Evolutionary conservation across 2,329 filamentous ascomycete species (phyloP), one percentile per base, ranked within the genome.

Genomic region (Alternaria brassicicola): DNA sequence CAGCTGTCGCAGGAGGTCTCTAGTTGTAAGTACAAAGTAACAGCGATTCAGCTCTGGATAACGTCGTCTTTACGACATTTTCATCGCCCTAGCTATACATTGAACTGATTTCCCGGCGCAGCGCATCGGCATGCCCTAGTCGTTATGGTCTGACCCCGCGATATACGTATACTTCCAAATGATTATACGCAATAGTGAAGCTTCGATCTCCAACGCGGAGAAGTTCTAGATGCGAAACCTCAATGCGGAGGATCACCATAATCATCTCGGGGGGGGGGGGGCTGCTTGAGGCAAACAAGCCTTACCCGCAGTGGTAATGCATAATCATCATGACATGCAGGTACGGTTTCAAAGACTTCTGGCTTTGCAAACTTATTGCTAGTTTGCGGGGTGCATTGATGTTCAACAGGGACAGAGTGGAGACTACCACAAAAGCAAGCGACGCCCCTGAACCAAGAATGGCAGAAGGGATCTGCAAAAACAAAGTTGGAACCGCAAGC

Each of bases 301-400:
- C 43, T 5, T 47, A 33, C 43, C 43, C 30, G 43, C 28, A 23
- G 30, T 33, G 43, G 19, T 15, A 19, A 47, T 25, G 43, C 43
- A 47, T 25, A 25, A 13, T 23, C 43, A 47, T 10, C 13, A 33
- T 23, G 6, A n/a, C 6, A 47, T 33, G 28, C 19, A 47, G 43
- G 43, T 47, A 47, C 43, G 30, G 30, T 47, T 47, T 47, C 43
- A 47, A n/a, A 25, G 28, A n/a, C 43, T n/a, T 33, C 43, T 47
- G 35, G 30, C 28, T 35, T n/a, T 33, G 19, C 19, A 15, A 13
- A 23, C 21, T 33, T 47, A 10, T 30, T 21, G 30, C 31, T 33
- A 47, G 30, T 23, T 35, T 47, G 43, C 30, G 43, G 43, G 43
- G 30, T 35, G 43, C 43, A 33, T 47, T 47, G 43, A 23, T 47